These are phyloP conservation scores for Sarocladium kiliense DNA, from an alignment of 2,329 filamentous ascomycete species.

Conservation along the genomic window DNA sequence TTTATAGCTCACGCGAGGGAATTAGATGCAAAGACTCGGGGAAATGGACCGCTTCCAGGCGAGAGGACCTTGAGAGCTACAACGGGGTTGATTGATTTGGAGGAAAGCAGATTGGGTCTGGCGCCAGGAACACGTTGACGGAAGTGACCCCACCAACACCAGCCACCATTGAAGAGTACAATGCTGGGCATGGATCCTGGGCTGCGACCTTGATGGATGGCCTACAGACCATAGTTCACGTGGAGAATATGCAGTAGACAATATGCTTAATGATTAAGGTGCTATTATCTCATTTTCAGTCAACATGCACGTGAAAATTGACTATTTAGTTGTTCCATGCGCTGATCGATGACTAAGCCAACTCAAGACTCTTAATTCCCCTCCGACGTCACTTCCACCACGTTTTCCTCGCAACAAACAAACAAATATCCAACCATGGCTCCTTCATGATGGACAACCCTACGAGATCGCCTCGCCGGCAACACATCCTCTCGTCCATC, in stretches of 20 bases:
- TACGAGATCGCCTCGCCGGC: slow-evolving; percentile 32
- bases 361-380: not conserved
- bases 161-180: slow-evolving; percentile 1
- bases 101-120: not conserved
- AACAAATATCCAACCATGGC: slow-evolving; percentile 15
- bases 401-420: not conserved
- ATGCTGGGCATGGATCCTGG: not conserved
- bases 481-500: slow-evolving; percentile 45
- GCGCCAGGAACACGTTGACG: not conserved
- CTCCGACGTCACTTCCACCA: slow-evolving; percentile 2
- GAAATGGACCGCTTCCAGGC: not conserved
- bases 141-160: not conserved
- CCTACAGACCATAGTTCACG: not conserved
- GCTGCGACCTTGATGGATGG: not conserved
- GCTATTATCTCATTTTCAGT: not conserved
- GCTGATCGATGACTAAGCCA: not conserved
- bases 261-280: not conserved
- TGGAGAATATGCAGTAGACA: not conserved
- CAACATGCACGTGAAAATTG: not conserved
- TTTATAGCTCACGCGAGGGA: not conserved
- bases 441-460: slow-evolving; percentile 26
- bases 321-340: not conserved
- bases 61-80: slow-evolving; percentile 4
- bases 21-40: not conserved
- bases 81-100: not conserved